Percentiles rank a stretch among this genome's conserved stretches.
Conservation (phyloP, 2,329 filamentous ascomycete genomes). For the Stagonosporopsis chrysanthemi region DNA sequence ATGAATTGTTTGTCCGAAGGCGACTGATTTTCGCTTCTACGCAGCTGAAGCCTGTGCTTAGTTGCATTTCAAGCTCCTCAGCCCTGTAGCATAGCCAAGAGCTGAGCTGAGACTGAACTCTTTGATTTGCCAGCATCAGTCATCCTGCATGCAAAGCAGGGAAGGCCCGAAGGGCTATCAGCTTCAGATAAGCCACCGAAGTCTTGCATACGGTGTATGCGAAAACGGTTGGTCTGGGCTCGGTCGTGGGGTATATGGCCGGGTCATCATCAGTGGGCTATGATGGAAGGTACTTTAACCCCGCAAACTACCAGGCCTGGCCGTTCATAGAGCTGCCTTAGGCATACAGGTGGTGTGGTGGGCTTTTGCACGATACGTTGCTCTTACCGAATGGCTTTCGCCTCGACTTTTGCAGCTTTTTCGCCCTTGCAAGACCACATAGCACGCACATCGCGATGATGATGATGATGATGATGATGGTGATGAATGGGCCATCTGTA, state of each 20-base stretch:
- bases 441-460: not conserved
- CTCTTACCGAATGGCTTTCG: not conserved
- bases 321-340: not conserved
- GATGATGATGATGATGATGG: not conserved
- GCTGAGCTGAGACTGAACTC: slow-evolving; percentile 21
- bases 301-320: not conserved
- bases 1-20: no score
- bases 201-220: slow-evolving; percentile 9
- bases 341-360: not conserved
- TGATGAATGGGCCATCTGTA: not conserved
- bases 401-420: not conserved
- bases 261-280: not conserved
- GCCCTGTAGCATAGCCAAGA: slow-evolving; percentile 25
- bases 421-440: not conserved
- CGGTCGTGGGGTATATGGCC: not conserved
- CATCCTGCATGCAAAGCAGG: slow-evolving; percentile 24
- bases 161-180: slow-evolving; percentile 16
- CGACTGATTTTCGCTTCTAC: not conserved
- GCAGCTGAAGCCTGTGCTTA: slow-evolving; percentile 8
- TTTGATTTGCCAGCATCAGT: slow-evolving; percentile 21
- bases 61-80: slow-evolving; percentile 15
- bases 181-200: slow-evolving; percentile 15
- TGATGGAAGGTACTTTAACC: not conserved
- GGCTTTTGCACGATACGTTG: not conserved
- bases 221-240: slow-evolving; percentile 12